Conservation (phyloP, 2,329 filamentous ascomycete genomes). For the Ceratocystis papillata region DNA sequence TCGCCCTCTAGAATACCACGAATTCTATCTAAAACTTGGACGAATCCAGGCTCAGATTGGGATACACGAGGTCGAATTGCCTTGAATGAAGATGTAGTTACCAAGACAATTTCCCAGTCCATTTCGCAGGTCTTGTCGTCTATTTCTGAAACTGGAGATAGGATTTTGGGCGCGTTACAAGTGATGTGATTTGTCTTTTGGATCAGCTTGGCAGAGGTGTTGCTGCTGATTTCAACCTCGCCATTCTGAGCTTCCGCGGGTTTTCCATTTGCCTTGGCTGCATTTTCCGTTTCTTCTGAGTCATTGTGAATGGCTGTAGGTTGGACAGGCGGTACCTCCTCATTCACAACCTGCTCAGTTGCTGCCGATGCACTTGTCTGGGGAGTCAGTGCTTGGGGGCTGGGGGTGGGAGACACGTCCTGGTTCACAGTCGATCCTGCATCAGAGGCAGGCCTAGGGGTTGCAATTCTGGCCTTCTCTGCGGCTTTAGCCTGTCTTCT, state of each 20-base stretch:
- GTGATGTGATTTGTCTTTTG: background rate
- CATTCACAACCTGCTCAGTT: background rate
- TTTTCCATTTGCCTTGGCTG: background rate
- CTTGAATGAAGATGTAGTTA: constrained; percentile 21
- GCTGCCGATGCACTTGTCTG: background rate
- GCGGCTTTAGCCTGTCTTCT: background rate
- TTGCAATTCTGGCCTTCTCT: background rate
- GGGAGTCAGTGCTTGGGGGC: background rate
- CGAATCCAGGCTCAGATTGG: constrained; percentile 8
- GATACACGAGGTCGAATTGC: constrained; percentile 17
- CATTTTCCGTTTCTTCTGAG: background rate
- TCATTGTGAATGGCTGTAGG: background rate
- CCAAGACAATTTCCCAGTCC: constrained; percentile 23
- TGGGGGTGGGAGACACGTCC: background rate
- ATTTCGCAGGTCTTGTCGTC: background rate
- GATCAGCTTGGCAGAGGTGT: background rate
- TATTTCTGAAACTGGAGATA: background rate
- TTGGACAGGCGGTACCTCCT: background rate
- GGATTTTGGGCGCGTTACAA: background rate
- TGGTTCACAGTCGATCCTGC: background rate
- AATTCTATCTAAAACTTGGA: constrained; percentile 16
- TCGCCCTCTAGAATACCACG: constrained; percentile 21
- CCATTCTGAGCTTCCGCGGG: background rate
- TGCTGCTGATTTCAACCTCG: background rate
- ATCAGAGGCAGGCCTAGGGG: background rate